These are phyloP conservation scores for Wickerhamomyces sp. DNA, from an alignment of 1,139 yeast genomes.

Conservation along the genomic window DNA sequence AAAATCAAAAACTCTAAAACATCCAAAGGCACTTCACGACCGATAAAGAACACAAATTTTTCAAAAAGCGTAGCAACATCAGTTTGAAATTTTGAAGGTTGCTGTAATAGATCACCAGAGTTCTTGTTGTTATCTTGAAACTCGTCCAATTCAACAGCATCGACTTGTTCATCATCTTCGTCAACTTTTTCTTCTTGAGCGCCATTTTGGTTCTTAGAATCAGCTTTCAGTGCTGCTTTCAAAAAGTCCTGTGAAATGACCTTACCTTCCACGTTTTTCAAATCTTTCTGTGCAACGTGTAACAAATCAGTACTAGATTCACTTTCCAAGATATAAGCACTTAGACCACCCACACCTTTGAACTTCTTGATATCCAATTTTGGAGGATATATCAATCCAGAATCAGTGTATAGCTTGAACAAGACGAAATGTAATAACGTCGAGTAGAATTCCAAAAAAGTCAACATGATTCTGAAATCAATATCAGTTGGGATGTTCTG, in stretches of 20 bases:
- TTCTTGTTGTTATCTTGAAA: slow-evolving; percentile 60
- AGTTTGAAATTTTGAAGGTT: slow-evolving; percentile 63
- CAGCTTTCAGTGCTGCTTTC: slow-evolving; percentile 41
- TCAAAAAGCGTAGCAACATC: slow-evolving; percentile 63
- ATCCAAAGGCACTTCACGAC: slow-evolving; percentile 95
- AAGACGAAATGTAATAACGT: slow-evolving; percentile 85
- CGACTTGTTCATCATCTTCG: slow-evolving; percentile 37
- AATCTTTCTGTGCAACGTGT: slow-evolving; percentile 40
- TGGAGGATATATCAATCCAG: slow-evolving; percentile 89
- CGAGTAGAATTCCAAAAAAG: slow-evolving; percentile 92
- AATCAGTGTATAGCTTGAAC: slow-evolving; percentile 78
- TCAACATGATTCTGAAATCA: slow-evolving; percentile 94
- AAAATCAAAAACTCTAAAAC: slow-evolving; percentile 82
- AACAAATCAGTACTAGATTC: slow-evolving; percentile 36
- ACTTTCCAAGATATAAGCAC: slow-evolving; percentile 71
- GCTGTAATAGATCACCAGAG: slow-evolving; percentile 72
- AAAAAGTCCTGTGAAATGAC: slow-evolving; percentile 21
- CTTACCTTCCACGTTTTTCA: slow-evolving; percentile 35
- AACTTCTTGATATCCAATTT: slow-evolving; percentile 78
- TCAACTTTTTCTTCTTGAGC: slow-evolving; percentile 35
- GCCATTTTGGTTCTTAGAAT: slow-evolving; percentile 33
- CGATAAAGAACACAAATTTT: slow-evolving; percentile 75
- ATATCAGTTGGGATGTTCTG: slow-evolving; percentile 91
- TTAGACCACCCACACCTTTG: slow-evolving; percentile 63
- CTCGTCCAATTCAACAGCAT: slow-evolving; percentile 56